These are phyloP conservation scores for Fusarium oligoseptatum DNA, from an alignment of 2,329 filamentous ascomycete genomes.

Conservation along the genomic window DNA sequence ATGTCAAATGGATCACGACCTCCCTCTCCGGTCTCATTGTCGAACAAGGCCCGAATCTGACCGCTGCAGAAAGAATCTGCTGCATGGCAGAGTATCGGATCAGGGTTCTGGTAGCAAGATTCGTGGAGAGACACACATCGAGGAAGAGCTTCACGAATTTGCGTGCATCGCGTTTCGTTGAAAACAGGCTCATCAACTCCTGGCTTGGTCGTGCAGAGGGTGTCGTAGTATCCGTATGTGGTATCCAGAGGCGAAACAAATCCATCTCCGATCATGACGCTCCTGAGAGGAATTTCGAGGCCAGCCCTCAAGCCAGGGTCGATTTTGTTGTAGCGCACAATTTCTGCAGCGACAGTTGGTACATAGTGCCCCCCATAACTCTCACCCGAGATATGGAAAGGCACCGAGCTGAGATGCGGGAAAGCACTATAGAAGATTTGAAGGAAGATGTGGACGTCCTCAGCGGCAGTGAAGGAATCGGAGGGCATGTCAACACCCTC, in stretches of 20 bases:
- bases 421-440: conserved; percentile 34
- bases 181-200: conserved; percentile 28
- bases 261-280: conserved; percentile 36
- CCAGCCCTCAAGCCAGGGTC: conserved; percentile 15
- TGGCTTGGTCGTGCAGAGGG: conserved; percentile 35
- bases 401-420: conserved; percentile 7
- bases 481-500: conserved; percentile 21
- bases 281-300: conserved; percentile 23
- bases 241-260: conserved; percentile 39
- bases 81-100: conserved; percentile 32
- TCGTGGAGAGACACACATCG: conserved; percentile 32
- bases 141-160: conserved; percentile 34
- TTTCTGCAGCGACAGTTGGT: conserved; percentile 37
- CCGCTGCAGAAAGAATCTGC: conserved; percentile 27
- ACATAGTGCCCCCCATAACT: conserved; percentile 42
- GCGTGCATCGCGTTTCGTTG: conserved; percentile 32
- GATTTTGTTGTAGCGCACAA: conserved; percentile 34
- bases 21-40: neutral
- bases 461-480: conserved; percentile 35
- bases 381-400: conserved; percentile 39
- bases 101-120: conserved; percentile 36
- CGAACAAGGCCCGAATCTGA: neutral
- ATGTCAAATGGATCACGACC: neutral
- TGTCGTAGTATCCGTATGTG: conserved; percentile 38
- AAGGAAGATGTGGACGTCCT: conserved; percentile 36